Base-by-base conservation (phyloP, 805 yeast genomes). In the Millerago galiae region DNA sequence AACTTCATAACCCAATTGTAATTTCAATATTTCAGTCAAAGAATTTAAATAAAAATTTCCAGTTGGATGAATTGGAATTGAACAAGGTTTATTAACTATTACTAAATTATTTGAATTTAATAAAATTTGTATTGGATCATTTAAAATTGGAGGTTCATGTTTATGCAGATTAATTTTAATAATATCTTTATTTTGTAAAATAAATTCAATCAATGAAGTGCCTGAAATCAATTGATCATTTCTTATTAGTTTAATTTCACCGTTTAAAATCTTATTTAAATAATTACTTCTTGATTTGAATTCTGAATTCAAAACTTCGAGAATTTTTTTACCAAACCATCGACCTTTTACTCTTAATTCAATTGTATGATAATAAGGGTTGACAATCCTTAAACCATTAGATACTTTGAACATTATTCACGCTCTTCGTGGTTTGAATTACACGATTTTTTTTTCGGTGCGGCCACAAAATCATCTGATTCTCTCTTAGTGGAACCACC, bases 21-120 rank as follows among this genome's bases (percentile, higher is more conserved):
- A 76, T 59, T 85, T 82, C 47, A 93, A 63, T 2, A 87, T 75
- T 58, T 80, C 83, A 8, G 95, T 85, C n/a, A 88, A 74, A 0
- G 95, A 78, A 59, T 81, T 77, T 62, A 79, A 75, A 58, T 89
- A 62, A 70, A 81, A 79, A 47, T 89, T 66, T 0, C 99, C 99
- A 0, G 97, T 83, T 3, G 99, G 98, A 59, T 93, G 99, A 0
- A 87, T 95, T 0, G 99, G 97, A 1, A 91, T 72, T 0, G 98
- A 96, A 5, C 91, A 75, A 0, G 99, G 99, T 51, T 93, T 93
- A 58, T 91, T 95, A 9, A 93, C 81, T 2, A 85, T 95, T 8
- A 93, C 68, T 12, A 88, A 59, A 37, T 81, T 74, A 5, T 81
- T 86, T 58, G 43, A 24, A 10, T 52, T 83, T 78, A 54, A 85